Evolutionary conservation across 192 early-diverging fungal genomes (phyloP), one percentile per base, ranked within the genome.

Genomic region (Allomyces arbusculus): DNA sequence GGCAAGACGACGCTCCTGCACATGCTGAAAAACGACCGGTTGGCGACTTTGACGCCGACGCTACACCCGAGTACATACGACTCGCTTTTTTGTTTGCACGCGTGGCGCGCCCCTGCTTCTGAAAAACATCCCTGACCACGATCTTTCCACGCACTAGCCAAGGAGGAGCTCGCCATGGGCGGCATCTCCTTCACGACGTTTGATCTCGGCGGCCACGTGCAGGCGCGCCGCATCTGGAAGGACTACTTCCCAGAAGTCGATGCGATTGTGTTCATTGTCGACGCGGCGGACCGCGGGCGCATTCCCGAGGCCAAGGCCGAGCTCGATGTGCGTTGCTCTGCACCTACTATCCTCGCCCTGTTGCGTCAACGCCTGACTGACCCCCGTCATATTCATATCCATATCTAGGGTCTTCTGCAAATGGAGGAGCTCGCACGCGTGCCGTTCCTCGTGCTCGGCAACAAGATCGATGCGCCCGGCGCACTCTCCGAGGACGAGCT

Each of bases 171-270:
- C 43, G 84, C 92, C 24, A 95, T 99, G 76, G 93, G 89, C 69
- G 95, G 94, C 72, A 87, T 97, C 69, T 88, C 86, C 73, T 96
- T 99, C 79, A 97, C 90, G 61, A 99, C 95, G 43, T 95, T 88
- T 69, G 95, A 99, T 85, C 80, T 99, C 65, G 95, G 95, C 69
- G 95, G 95, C 24, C 95, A 99, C 79, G 76, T 81, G 73, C 92
- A 95, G 77, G 91, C 95, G 58, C 93, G 95, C 64, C 86, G 95
- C 69, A 82, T 99, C 72, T 99, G 95, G 95, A 91, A 89, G 75
- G 92, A 99, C 72, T 99, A 99, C 77, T 97, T 95, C 77, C 92
- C 94, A 50, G 95, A 97, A 72, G 94, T 97, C 66, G 87, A 89
- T 68, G 95, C 94, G 50, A 95, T 99, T 69, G 92, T 99, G 64